A percentile compares a stretch with the other conserved stretches of the same genome.
phyloP scores from a whole-genome alignment of 345 rosid species.

The Angophora floribunda region DNA sequence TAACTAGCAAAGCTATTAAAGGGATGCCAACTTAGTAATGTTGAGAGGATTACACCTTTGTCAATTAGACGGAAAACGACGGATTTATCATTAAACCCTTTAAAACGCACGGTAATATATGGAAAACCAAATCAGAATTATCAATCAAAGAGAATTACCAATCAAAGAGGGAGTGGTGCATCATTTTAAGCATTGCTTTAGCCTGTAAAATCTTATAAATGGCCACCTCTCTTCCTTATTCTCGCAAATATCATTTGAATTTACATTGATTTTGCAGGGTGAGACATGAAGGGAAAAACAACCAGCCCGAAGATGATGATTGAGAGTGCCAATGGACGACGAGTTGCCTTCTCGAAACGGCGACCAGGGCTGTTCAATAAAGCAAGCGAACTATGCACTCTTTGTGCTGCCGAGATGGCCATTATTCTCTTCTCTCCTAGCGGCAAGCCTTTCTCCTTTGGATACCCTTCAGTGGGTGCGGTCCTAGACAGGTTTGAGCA shows the following conservation, averaged over 20 bases:
- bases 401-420: conserved; percentile 39
- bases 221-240: background rate
- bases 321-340: conserved; percentile 9
- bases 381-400: conserved; percentile 38
- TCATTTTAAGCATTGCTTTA: background rate
- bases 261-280: background rate
- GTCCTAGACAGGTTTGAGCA: conserved; percentile 24
- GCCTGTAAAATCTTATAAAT: background rate
- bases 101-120: background rate
- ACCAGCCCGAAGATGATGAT: background rate
- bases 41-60: background rate
- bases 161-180: background rate
- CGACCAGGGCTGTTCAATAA: conserved; percentile 50
- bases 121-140: background rate
- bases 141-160: background rate
- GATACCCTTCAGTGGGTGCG: conserved; percentile 33
- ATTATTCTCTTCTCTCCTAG: conserved; percentile 57
- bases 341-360: conserved; percentile 54
- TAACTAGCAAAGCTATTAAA: background rate
- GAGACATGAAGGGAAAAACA: background rate
- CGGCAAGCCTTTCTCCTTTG: conserved; percentile 45
- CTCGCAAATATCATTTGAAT: background rate
- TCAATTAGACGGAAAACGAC: background rate
- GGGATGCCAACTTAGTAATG: background rate
- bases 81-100: background rate